These are phyloP conservation scores for Fusarium tjaetaba DNA, from an alignment of 2,329 filamentous ascomycete genomes.

Conservation along the genomic window DNA sequence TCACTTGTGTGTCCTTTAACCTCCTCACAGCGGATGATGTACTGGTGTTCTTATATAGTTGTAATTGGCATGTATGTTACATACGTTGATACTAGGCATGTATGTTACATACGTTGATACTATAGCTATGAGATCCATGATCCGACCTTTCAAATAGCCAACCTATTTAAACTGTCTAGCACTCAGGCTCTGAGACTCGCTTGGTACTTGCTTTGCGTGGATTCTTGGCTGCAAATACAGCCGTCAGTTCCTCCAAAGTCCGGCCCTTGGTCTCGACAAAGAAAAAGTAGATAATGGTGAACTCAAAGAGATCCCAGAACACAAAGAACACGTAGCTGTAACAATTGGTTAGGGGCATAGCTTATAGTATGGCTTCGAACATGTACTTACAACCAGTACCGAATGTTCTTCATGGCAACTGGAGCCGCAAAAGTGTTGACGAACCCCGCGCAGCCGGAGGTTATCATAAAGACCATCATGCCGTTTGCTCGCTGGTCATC, in stretches of 20 bases:
- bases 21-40: not conserved
- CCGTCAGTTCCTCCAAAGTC: not conserved
- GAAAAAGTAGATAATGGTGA: not conserved
- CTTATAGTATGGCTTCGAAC: accelerated
- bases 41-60: not conserved
- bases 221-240: not conserved
- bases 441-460: not conserved
- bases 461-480: not conserved
- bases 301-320: not conserved
- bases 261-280: not conserved
- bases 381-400: not conserved
- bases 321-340: not conserved
- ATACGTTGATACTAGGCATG: no score
- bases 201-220: not conserved
- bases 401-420: not conserved
- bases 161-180: accelerated
- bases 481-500: not conserved
- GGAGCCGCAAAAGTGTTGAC: not conserved
- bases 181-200: not conserved
- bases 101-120: no score
- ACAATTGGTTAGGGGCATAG: accelerated
- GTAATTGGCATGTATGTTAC: no score
- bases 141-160: accelerated
- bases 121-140: not conserved
- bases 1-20: no score